Percentiles rank a stretch among this genome's conserved stretches.
phyloP scores from a whole-genome alignment of 2,329 filamentous ascomycete species.

The Arthrobotrys megalospora region DNA sequence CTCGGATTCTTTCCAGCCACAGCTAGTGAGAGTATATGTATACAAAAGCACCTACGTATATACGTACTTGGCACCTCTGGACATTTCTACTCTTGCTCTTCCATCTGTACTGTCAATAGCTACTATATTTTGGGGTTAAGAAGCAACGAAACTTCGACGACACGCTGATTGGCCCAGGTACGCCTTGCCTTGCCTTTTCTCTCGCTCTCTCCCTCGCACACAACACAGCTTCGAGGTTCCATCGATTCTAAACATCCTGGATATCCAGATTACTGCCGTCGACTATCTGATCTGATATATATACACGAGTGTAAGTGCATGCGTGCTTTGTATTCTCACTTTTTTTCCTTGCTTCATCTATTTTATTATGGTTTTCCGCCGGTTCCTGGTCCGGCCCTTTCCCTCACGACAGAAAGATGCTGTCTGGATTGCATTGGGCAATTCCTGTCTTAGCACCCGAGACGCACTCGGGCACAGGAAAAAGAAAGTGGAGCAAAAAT shows the following conservation, averaged over 20 bases:
- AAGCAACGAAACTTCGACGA: constrained; percentile 2
- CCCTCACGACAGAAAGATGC: neutral
- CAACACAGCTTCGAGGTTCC: constrained; percentile 6
- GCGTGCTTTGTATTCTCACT: no score
- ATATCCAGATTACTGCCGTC: neutral
- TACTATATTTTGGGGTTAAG: neutral
- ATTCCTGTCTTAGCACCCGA: constrained; percentile 61
- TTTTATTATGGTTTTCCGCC: neutral
- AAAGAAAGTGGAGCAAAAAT: constrained; percentile 58
- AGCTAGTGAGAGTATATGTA: no score
- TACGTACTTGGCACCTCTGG: no score
- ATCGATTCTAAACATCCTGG: neutral
- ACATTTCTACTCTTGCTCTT: no score
- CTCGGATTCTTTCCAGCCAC: no score
- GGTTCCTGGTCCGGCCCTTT: neutral
- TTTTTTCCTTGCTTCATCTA: no score
- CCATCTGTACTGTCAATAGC: no score
- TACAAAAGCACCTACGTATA: no score
- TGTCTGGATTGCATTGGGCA: constrained; percentile 43
- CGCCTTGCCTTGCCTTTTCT: neutral
- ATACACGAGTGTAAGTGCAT: neutral
- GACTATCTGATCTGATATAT: constrained; percentile 3
- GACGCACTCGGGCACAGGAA: constrained; percentile 41
- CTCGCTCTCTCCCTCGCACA: no score
- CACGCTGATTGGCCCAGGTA: constrained; percentile 28